A percentile compares a stretch with the other conserved stretches of the same genome.
Conservation (phyloP, 2,329 filamentous ascomycete species). For the Magnaporthiopsis incrustans region DNA sequence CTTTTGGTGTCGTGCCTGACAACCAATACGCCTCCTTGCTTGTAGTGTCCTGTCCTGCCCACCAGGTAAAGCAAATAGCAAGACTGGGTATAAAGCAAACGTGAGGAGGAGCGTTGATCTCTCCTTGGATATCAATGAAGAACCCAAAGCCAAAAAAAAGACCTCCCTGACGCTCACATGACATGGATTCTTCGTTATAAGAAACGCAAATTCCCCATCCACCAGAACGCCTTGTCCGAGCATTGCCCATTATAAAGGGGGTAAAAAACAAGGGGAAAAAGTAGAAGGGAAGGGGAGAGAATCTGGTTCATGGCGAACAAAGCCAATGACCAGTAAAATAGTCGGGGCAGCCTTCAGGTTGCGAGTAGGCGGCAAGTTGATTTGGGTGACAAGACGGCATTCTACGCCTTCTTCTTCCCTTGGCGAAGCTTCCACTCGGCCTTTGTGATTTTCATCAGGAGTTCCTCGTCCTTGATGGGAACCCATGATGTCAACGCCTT, state of each 20-base stretch:
- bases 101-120: background rate
- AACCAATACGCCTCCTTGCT: background rate
- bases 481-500: constrained; percentile 92
- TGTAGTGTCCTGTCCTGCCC: background rate
- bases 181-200: background rate
- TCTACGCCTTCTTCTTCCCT: constrained; percentile 29
- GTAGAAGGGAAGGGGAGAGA: background rate
- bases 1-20: background rate
- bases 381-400: constrained; percentile 1
- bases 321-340: background rate
- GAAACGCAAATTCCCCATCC: background rate
- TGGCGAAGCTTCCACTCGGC: constrained; percentile 72
- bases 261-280: too few relatives aligned
- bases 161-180: background rate
- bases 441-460: constrained; percentile 83
- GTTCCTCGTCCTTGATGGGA: constrained; percentile 85
- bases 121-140: background rate
- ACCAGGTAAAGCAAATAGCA: background rate
- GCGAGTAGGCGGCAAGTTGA: background rate
- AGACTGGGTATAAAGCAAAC: background rate
- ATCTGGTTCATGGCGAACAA: background rate
- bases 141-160: background rate
- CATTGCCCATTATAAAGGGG: background rate
- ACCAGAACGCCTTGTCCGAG: background rate
- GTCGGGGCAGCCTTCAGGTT: background rate